A percentile compares a stretch with the other conserved stretches of the same genome.
Conservation (phyloP, 2,329 filamentous ascomycete species). For the Monilinia aucupariae region DNA sequence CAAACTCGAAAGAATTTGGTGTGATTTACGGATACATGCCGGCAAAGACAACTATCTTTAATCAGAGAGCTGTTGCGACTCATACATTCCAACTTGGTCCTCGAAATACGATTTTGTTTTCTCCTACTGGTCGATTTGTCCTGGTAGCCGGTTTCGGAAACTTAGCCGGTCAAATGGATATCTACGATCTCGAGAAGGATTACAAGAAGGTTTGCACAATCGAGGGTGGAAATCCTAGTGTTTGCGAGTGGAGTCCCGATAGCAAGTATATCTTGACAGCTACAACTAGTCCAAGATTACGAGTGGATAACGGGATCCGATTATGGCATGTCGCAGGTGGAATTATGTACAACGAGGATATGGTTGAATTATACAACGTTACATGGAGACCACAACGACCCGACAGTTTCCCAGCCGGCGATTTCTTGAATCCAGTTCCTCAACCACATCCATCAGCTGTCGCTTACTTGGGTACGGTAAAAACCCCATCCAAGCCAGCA, state of each 20-base stretch:
- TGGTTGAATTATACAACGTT: constrained; percentile 89
- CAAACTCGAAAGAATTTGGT: constrained; percentile 95
- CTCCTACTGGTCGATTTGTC: constrained; percentile 86
- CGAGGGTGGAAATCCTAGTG: constrained; percentile 89
- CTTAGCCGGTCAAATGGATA: constrained; percentile 92
- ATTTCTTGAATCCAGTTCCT: constrained; percentile 70
- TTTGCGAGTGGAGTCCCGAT: constrained; percentile 96
- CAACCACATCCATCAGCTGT: constrained; percentile 76
- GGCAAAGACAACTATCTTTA: constrained; percentile 98
- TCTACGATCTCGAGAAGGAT: constrained; percentile 93
- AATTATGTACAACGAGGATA: constrained; percentile 93
- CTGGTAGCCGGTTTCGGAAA: constrained; percentile 96
- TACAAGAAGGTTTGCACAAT: constrained; percentile 90
- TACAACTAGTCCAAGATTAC: constrained; percentile 90
- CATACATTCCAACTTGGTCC: constrained; percentile 84
- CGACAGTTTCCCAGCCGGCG: constrained; percentile 53
- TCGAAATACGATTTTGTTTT: constrained; percentile 93
- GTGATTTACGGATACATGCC: constrained; percentile 98
- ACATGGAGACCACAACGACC: constrained; percentile 74
- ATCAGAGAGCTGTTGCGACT: constrained; percentile 73
- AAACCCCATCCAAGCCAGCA: constrained; percentile 94
- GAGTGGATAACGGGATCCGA: constrained; percentile 94
- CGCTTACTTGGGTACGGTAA: constrained; percentile 75
- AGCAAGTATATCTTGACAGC: constrained; percentile 93
- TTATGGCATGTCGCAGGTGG: constrained; percentile 87